Evolutionary conservation across 2,329 filamentous ascomycete species (phyloP).

Genomic region (Claviceps digitariae): DNA sequence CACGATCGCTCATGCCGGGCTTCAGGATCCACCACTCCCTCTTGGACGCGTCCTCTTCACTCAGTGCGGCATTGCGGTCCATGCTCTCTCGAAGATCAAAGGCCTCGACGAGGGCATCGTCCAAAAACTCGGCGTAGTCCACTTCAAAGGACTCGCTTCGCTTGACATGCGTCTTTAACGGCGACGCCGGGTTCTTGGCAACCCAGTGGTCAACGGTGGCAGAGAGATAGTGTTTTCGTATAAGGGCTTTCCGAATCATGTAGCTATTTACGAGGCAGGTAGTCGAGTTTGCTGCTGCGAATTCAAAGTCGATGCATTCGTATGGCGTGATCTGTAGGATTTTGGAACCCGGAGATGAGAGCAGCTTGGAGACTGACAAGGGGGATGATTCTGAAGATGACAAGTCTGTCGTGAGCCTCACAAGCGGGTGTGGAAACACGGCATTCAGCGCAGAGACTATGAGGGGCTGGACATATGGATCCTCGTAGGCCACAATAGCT

Average conservation of each 20-base stretch:
- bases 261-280: constrained; percentile 73
- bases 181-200: constrained; percentile 63
- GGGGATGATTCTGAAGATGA: constrained; percentile 17
- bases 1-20: constrained; percentile 92
- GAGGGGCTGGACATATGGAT: constrained; percentile 78
- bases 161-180: constrained; percentile 58
- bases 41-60: constrained; percentile 17
- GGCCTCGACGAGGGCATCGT: constrained; percentile 81
- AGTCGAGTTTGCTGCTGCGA: constrained; percentile 46
- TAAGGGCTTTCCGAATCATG: constrained; percentile 89
- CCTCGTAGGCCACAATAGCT: constrained; percentile 72
- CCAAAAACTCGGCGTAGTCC: constrained; percentile 92
- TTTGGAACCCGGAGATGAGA: constrained; percentile 24
- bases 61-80: constrained; percentile 41
- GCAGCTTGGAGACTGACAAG: constrained; percentile 21
- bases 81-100: constrained; percentile 76
- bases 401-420: constrained; percentile 40
- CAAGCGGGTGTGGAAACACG: constrained; percentile 40
- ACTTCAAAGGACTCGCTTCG: constrained; percentile 79
- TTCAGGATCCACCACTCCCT: constrained; percentile 97
- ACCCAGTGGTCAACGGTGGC: constrained; percentile 76
- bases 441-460: constrained; percentile 59
- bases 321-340: constrained; percentile 76
- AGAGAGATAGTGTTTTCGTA: constrained; percentile 87
- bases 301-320: constrained; percentile 75